phyloP scores from a whole-genome alignment of 2,329 filamentous ascomycete genomes.

The Cryphonectria naterciae region DNA sequence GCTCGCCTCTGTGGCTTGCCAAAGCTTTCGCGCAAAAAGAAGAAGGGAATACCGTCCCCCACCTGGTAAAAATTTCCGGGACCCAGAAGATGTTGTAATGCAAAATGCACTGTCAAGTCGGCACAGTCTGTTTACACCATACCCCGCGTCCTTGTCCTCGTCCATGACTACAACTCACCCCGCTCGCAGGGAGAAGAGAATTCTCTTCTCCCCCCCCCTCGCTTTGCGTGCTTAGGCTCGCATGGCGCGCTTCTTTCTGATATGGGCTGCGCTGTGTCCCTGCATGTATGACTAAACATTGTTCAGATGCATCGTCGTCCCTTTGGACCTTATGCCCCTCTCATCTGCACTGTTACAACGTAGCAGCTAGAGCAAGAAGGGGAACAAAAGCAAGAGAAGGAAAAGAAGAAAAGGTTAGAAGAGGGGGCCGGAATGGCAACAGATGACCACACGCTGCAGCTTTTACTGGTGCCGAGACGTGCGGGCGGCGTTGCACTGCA shows the following conservation, averaged over 20 bases:
- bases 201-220: background rate
- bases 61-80: background rate
- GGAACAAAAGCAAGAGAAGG: background rate
- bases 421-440: background rate
- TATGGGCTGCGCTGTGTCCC: background rate
- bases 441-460: slow-evolving; percentile 2
- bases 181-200: slow-evolving; percentile 14
- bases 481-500: slow-evolving; percentile 27
- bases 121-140: slow-evolving; percentile 22
- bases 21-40: slow-evolving; percentile 5
- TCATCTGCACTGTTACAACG: slow-evolving; percentile 10
- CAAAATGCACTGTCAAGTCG: slow-evolving; percentile 20
- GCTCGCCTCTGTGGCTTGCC: slow-evolving; percentile 4
- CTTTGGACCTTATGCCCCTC: background rate
- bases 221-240: slow-evolving; percentile 13
- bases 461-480: slow-evolving; percentile 20
- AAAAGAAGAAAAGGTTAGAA: background rate
- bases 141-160: background rate
- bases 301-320: background rate
- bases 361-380: background rate
- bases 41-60: background rate
- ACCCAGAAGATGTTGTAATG: background rate
- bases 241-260: slow-evolving; percentile 16
- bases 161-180: slow-evolving; percentile 10
- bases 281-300: slow-evolving; percentile 12